phyloP scores from a whole-genome alignment of 345 rosid genomes.

The Excoecaria cochinchinensis region DNA sequence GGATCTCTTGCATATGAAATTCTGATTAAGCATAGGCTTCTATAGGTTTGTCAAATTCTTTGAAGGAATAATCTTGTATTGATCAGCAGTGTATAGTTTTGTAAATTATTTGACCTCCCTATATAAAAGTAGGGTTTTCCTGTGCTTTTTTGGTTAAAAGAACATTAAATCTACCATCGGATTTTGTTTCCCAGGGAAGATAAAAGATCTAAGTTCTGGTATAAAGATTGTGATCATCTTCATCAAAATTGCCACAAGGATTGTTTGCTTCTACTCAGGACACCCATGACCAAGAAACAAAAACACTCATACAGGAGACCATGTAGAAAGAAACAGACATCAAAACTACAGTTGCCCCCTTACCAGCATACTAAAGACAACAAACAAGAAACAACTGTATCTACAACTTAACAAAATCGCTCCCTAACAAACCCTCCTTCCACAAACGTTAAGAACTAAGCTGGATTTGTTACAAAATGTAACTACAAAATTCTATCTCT shows the following conservation, averaged over 20 bases:
- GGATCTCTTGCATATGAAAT: background rate
- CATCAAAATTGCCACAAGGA: conserved; percentile 43
- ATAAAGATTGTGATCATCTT: conserved; percentile 3
- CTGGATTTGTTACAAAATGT: conserved; percentile 11
- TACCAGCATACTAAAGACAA: conserved; percentile 34
- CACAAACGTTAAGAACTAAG: background rate
- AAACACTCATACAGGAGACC: conserved; percentile 26
- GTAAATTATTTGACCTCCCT: background rate
- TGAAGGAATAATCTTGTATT: background rate
- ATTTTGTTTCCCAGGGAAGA: background rate
- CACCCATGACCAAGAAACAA: conserved; percentile 5
- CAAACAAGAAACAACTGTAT: conserved; percentile 46
- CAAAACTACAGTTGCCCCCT: conserved; percentile 40
- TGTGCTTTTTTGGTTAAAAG: no score
- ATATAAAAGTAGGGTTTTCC: background rate
- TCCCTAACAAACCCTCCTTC: conserved; percentile 12
- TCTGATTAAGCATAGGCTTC: background rate
- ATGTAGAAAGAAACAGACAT: conserved; percentile 20
- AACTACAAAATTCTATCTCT: conserved; percentile 1
- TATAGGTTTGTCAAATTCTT: background rate
- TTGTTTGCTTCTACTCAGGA: conserved; percentile 24
- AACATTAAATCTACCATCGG: background rate
- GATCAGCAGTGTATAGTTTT: background rate
- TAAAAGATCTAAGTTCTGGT: background rate
- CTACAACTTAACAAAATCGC: conserved; percentile 38